A percentile compares a stretch with the other conserved stretches of the same genome.
Evolutionary conservation across 192 early-diverging fungal genomes (phyloP).

Genomic region (Rhizoclosmatium sp.): DNA sequence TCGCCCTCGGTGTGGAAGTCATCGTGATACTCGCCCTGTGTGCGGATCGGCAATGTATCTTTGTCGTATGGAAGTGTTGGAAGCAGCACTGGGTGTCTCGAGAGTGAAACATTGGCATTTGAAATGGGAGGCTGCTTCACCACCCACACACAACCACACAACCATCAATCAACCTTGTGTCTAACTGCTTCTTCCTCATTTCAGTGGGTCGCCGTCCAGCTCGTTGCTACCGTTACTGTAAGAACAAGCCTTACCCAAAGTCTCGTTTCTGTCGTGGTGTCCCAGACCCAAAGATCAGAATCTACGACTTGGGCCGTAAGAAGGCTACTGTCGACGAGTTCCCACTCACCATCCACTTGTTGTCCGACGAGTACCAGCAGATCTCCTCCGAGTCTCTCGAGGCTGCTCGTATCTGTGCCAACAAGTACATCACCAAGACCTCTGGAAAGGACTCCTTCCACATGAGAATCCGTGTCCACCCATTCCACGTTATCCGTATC

Average conservation of each 20-base stretch:
- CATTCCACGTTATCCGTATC: slow-evolving; percentile 99
- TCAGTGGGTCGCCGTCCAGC: slow-evolving; percentile 97
- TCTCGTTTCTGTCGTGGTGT: slow-evolving; percentile 99
- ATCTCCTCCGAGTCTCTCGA: slow-evolving; percentile 98
- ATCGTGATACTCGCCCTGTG: neutral
- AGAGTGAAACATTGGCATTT: neutral
- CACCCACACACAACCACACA: neutral
- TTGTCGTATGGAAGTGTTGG: neutral
- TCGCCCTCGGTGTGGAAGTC: too few species aligned
- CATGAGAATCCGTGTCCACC: slow-evolving; percentile 97
- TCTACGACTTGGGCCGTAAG: slow-evolving; percentile 97
- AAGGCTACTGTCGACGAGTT: slow-evolving; percentile 98
- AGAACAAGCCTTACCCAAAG: slow-evolving; percentile 99
- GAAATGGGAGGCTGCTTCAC: neutral
- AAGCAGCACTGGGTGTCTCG: too few species aligned
- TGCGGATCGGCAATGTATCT: neutral
- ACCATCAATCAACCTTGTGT: too few species aligned
- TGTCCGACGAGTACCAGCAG: slow-evolving; percentile 98
- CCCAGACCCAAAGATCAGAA: slow-evolving; percentile 97
- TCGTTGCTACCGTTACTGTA: slow-evolving; percentile 98
- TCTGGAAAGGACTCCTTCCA: slow-evolving; percentile 99
- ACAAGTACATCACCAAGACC: slow-evolving; percentile 98
- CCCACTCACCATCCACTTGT: slow-evolving; percentile 93
- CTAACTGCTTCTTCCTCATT: slow-evolving; percentile 37
- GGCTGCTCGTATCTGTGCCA: slow-evolving; percentile 95